Conservation (phyloP, 73 alveolate species). For the Blepharisma stoltei region DNA sequence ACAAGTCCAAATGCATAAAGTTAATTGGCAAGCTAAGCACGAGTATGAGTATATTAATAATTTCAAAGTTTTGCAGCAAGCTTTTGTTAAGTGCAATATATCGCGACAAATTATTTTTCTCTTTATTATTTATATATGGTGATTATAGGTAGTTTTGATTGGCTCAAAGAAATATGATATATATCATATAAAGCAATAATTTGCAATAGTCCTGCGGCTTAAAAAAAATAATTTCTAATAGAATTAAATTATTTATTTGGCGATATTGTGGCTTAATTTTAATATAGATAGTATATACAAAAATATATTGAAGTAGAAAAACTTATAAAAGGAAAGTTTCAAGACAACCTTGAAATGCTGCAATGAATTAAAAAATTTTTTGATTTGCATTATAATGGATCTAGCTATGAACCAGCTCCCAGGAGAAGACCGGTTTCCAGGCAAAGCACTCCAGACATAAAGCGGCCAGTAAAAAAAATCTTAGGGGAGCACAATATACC, state of each 20-base stretch:
- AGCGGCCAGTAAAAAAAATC: no score
- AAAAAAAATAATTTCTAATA: no score
- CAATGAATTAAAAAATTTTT: constrained; percentile 85
- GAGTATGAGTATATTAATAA: constrained; percentile 90
- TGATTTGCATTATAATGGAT: constrained; percentile 65
- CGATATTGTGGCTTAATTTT: no score
- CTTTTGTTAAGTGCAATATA: constrained; percentile 73
- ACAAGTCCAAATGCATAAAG: constrained; percentile 73
- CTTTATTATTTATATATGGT: no score
- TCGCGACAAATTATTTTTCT: constrained; percentile 2
- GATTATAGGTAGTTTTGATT: no score
- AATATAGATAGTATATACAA: no score
- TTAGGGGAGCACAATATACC: no score
- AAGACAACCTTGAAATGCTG: constrained; percentile 83
- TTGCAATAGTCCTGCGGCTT: no score
- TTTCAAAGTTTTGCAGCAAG: constrained; percentile 84
- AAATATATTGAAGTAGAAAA: constrained; percentile 40
- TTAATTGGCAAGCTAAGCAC: constrained; percentile 74
- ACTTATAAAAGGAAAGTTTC: constrained; percentile 77
- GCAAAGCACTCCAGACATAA: no score
- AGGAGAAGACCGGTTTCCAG: constrained; percentile 48
- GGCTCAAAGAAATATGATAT: no score
- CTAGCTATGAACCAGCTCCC: constrained; percentile 78
- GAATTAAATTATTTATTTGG: no score
- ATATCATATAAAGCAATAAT: no score